Percentiles rank a stretch among this genome's conserved stretches.
phyloP scores from a whole-genome alignment of 345 rosid species.

The Euphorbia pulcherrima region DNA sequence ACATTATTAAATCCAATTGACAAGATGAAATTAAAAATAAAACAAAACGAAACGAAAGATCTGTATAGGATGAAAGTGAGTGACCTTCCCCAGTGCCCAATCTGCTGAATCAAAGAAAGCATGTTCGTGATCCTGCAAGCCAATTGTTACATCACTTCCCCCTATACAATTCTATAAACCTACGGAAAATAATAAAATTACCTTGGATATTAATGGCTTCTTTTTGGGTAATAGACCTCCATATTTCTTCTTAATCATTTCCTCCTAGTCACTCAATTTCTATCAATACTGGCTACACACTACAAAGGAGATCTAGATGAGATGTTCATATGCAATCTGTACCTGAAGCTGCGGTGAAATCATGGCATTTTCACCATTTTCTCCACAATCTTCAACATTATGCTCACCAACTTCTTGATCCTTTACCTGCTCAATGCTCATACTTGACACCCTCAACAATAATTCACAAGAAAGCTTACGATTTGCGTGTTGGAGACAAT shows the following conservation, averaged over 20 bases:
- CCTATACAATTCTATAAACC: neutral
- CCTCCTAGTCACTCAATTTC: slow-evolving; percentile 39
- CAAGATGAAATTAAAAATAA: neutral
- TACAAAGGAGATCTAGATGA: too few species aligned
- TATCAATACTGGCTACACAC: too few species aligned
- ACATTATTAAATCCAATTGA: neutral
- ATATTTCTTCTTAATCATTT: slow-evolving; percentile 57
- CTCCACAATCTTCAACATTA: slow-evolving; percentile 23
- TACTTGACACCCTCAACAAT: slow-evolving; percentile 18
- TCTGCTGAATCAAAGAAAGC: slow-evolving; percentile 94
- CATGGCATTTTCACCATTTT: slow-evolving; percentile 25
- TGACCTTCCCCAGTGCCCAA: slow-evolving; percentile 90
- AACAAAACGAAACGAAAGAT: too few species aligned
- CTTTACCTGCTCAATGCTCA: slow-evolving; percentile 34
- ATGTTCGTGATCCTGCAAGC: slow-evolving; percentile 67
- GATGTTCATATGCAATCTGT: neutral
- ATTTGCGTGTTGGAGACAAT: too few species aligned
- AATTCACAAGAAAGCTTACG: too few species aligned
- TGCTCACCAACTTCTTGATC: slow-evolving; percentile 32
- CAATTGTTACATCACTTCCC: slow-evolving; percentile 1
- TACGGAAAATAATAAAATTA: slow-evolving; percentile 16
- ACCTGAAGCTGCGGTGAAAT: slow-evolving; percentile 51
- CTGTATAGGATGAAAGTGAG: neutral
- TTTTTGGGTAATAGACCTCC: slow-evolving; percentile 69
- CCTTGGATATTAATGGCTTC: slow-evolving; percentile 78